Base-by-base conservation (phyloP, 1,284 basidiomycete species). In the Rhodotorula sp. region DNA sequence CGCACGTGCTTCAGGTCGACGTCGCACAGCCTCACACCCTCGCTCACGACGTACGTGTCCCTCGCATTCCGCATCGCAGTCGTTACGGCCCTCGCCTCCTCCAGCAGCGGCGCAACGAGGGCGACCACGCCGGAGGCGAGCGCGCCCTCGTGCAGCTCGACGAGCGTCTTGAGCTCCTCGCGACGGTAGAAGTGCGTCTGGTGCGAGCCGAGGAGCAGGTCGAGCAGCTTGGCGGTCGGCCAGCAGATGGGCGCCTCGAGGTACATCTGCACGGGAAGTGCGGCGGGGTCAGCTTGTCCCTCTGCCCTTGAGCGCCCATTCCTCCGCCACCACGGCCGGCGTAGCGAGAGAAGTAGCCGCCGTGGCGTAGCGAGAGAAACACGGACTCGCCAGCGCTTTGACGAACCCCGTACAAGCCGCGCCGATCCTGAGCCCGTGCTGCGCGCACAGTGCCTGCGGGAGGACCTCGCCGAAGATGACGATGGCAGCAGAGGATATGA, bases 91-190 rank as follows among this genome's bases (percentile, higher is more conserved):
- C 73, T 72, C 27, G 67, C 59, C 29, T 77, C 46, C 34, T 89
- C 88, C 34, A 91, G 84, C 0, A 89, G 89, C 25, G 88, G 87
- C 15, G 88, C 88, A 48, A 91, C 88, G 75, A 91, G 89, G 19
- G 86, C 87, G 61, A 81, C 81, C 63, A 82, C 82, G 61, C 80
- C 80, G 61, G 81, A 80, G 69, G 79, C 79, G 25, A 82, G 73
- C 34, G 76, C 74, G 69, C 8, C 27, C n/a, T 36, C 61, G 68
- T 83, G 82, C 10, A 83, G 77, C 12, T 79, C 79, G 32, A 83
- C 79, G 61, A 83, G 80, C 29, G 81, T 82, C 66, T 80, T 80
- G 58, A 83, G 79, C 70, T 83, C 82, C 32, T 80, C 80, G 58
- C 82, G 82, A 34, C 81, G 80, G 73, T 82, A 83, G 48, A 81